Conservation (phyloP, 352 stramenopile genomes). For the Phytopythium boreale region DNA sequence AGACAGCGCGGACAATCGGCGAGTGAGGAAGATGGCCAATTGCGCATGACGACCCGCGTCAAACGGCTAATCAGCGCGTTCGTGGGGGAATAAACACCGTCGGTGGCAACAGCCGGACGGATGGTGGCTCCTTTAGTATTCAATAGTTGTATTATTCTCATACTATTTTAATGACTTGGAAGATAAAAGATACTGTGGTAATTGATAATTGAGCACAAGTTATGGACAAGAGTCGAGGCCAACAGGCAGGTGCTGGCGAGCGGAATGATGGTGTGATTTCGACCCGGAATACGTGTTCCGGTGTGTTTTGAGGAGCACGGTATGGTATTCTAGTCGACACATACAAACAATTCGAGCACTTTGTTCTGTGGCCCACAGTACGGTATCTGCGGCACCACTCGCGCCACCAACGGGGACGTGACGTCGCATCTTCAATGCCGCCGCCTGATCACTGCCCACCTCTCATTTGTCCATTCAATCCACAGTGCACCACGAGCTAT, state of each 20-base stretch:
- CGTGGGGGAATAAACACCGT: conserved; percentile 1
- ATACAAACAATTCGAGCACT: too few relatives aligned
- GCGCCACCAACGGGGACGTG: not conserved
- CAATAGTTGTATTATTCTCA: too few relatives aligned
- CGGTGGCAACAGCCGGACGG: not conserved
- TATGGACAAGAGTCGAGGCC: not conserved
- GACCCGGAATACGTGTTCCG: not conserved
- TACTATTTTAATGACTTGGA: too few relatives aligned
- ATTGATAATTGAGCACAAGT: not conserved
- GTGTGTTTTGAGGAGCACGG: too few relatives aligned
- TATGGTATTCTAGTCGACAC: too few relatives aligned
- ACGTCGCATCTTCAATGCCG: too few relatives aligned
- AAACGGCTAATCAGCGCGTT: not conserved
- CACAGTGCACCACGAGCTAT: too few relatives aligned
- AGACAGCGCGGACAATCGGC: not conserved
- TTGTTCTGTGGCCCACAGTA: not conserved
- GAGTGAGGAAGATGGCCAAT: not conserved
- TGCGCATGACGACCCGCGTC: not conserved
- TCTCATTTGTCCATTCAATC: too few relatives aligned
- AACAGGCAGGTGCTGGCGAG: too few relatives aligned
- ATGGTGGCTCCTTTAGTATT: not conserved
- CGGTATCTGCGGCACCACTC: not conserved
- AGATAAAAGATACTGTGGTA: too few relatives aligned
- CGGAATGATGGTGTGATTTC: conserved; percentile 5
- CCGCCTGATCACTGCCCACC: too few relatives aligned